phyloP scores from a whole-genome alignment of 2,329 filamentous ascomycete species.

The Fusarium sp. region DNA sequence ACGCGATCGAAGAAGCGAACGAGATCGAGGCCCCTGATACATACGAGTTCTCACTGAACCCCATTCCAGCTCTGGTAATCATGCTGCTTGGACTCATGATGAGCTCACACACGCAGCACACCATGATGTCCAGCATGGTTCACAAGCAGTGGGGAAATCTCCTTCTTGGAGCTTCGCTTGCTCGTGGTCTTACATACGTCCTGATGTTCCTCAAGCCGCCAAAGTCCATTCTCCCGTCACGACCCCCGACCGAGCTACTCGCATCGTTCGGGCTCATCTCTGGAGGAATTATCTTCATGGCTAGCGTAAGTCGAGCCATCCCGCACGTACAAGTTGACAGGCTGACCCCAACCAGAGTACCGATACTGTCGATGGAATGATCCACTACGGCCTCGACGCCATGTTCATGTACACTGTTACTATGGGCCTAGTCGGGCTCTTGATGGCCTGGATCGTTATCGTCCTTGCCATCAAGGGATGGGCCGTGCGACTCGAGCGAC shows the following conservation, averaged over 20 bases:
- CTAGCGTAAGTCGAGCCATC: constrained; percentile 71
- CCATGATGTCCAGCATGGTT: constrained; percentile 89
- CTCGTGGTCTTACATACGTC: constrained; percentile 83
- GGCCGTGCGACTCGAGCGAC: constrained; percentile 69
- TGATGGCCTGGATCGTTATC: constrained; percentile 87
- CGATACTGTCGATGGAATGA: constrained; percentile 82
- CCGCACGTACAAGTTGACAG: background rate
- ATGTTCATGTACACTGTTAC: constrained; percentile 95
- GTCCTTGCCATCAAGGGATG: constrained; percentile 88
- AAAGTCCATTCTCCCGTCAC: constrained; percentile 80
- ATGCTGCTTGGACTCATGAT: constrained; percentile 93
- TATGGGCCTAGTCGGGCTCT: constrained; percentile 82
- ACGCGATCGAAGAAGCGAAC: constrained; percentile 61
- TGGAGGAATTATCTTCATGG: constrained; percentile 92
- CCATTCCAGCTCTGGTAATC: constrained; percentile 87
- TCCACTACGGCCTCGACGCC: constrained; percentile 80
- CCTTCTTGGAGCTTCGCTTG: constrained; percentile 82
- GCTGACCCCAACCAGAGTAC: constrained; percentile 65
- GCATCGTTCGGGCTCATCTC: constrained; percentile 87
- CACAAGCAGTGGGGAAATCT: constrained; percentile 94
- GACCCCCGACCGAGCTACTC: constrained; percentile 91
- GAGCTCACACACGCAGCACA: constrained; percentile 88
- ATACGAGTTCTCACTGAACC: constrained; percentile 85
- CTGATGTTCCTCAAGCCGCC: constrained; percentile 84
- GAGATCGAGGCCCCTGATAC: constrained; percentile 69